Percentiles rank a stretch among this genome's conserved stretches.
Conservation (phyloP, 352 stramenopile genomes). For the Phytophthora multivora region DNA sequence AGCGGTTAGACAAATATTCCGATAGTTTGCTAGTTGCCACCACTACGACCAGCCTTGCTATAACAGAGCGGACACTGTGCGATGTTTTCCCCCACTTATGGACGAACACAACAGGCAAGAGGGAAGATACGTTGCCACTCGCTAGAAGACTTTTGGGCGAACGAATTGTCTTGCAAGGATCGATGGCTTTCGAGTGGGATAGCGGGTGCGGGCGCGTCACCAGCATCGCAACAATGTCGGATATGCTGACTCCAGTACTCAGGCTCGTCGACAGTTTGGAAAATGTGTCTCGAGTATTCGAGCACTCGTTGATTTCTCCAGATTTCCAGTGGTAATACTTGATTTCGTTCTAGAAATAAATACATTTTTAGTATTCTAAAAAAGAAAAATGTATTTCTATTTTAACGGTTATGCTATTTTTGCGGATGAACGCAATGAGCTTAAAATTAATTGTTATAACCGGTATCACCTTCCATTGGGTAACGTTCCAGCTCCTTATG, state of each 20-base stretch:
- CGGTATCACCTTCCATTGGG: conserved; percentile 7
- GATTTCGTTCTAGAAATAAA: too few relatives aligned
- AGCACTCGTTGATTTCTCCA: background rate
- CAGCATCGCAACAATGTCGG: background rate
- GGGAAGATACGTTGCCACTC: background rate
- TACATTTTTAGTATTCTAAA: too few relatives aligned
- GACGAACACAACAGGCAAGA: background rate
- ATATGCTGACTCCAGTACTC: background rate
- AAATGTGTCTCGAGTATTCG: background rate
- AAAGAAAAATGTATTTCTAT: too few relatives aligned
- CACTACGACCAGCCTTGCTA: background rate
- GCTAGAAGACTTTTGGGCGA: background rate
- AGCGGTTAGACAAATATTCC: background rate
- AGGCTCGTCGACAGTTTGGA: background rate
- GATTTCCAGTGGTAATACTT: conserved; percentile 4
- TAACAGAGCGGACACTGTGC: background rate
- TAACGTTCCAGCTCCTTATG: background rate
- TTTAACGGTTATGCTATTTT: too few relatives aligned
- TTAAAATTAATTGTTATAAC: too few relatives aligned
- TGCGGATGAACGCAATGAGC: too few relatives aligned
- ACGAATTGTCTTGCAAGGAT: background rate
- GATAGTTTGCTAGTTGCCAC: background rate
- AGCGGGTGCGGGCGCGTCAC: background rate
- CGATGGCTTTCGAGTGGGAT: background rate
- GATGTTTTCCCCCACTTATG: background rate